Evolutionary conservation across 2,329 filamentous ascomycete species (phyloP).

Genomic region (Diaporthe velutina): DNA sequence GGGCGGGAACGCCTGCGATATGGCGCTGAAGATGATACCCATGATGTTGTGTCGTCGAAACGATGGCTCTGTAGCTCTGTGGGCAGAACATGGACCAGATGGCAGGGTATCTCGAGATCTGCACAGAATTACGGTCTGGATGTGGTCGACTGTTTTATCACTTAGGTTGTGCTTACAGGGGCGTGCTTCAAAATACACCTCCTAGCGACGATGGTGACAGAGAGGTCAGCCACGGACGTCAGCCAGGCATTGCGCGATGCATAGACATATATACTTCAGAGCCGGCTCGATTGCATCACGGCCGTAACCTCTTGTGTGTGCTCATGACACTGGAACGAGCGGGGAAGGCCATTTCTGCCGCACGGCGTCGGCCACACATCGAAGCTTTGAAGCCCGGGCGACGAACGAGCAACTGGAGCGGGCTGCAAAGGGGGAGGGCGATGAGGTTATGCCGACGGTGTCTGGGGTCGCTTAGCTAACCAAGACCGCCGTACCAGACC

Average conservation of each 20-base stretch:
- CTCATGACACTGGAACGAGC: background rate
- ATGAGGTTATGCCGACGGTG: conserved; percentile 10
- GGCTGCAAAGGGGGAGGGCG: background rate
- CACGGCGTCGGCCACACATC: conserved; percentile 8
- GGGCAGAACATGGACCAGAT: background rate
- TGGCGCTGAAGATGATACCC: conserved; percentile 6
- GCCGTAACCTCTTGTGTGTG: background rate
- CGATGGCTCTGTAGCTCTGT: background rate
- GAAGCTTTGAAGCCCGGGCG: background rate
- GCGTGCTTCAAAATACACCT: background rate
- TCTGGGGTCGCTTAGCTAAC: background rate
- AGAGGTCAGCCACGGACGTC: conserved; percentile 13
- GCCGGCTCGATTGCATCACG: background rate
- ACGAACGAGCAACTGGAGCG: background rate
- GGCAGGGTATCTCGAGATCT: background rate
- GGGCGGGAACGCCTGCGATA: conserved; percentile 45
- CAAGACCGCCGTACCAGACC: background rate
- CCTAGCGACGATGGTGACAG: background rate
- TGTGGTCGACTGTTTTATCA: conserved; percentile 1
- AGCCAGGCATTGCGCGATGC: background rate
- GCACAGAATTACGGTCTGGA: background rate
- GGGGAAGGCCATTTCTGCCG: background rate
- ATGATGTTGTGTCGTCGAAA: background rate
- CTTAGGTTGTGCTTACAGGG: background rate
- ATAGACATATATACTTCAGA: background rate